Evolutionary conservation across 495 filamentous ascomycete genomes (phyloP).

Genomic region (Chlorociboria aeruginascens): DNA sequence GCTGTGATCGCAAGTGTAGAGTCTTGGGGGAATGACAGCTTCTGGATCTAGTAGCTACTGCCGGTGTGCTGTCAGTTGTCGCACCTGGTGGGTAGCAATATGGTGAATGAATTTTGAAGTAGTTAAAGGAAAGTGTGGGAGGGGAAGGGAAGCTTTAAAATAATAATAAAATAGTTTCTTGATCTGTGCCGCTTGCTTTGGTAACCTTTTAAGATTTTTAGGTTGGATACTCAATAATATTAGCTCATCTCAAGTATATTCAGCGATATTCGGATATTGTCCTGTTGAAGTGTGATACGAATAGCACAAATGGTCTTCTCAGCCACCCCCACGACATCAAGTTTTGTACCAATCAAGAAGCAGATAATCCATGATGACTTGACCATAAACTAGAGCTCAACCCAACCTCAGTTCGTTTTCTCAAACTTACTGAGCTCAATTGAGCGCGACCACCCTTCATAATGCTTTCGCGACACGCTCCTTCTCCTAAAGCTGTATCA

Average conservation of each 20-base stretch:
- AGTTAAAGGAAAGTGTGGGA: no score
- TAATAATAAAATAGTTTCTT: slow-evolving; percentile 3
- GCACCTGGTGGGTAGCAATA: slow-evolving; percentile 4
- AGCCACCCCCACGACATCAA: neutral
- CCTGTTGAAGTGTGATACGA: neutral
- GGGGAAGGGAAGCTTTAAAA: no score
- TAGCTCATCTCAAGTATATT: neutral
- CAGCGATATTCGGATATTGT: neutral
- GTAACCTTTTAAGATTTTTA: neutral
- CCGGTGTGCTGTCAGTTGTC: neutral
- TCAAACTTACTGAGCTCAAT: slow-evolving; percentile 12
- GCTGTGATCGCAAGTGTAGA: no score
- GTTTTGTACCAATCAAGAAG: slow-evolving; percentile 8
- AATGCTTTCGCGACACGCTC: slow-evolving; percentile 29
- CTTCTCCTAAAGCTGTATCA: slow-evolving; percentile 33
- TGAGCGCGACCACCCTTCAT: slow-evolving; percentile 20
- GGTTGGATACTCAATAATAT: no score
- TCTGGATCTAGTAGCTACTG: neutral
- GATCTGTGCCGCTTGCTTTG: slow-evolving; percentile 10
- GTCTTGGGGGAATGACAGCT: neutral
- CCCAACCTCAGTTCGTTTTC: slow-evolving; percentile 9
- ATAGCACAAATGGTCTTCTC: neutral
- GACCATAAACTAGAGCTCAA: slow-evolving; percentile 2
- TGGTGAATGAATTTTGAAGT: no score
- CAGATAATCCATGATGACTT: slow-evolving; percentile 11